Conservation (phyloP, 768 basidiomycete species). For the Mycena pura region DNA sequence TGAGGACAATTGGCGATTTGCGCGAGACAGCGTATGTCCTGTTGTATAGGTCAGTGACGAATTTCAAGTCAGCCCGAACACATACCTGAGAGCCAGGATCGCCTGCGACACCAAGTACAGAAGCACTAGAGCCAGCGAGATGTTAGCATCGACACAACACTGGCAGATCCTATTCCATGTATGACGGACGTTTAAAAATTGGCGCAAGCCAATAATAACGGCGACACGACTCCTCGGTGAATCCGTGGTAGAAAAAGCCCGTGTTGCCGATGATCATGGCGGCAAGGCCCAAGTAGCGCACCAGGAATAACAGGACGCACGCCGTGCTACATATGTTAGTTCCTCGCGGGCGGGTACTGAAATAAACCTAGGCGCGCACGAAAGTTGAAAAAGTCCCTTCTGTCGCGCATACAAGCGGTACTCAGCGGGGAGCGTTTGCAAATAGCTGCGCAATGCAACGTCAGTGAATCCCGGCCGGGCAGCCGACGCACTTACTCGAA, state of each 20-base stretch:
- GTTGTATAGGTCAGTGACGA: neutral
- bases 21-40: constrained; percentile 24
- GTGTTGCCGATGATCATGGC: neutral
- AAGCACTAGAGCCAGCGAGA: neutral
- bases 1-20: constrained; percentile 7
- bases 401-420: neutral
- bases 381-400: neutral
- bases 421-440: no score
- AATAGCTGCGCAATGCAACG: neutral
- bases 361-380: neutral
- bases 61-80: neutral
- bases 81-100: neutral
- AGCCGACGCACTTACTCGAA: neutral
- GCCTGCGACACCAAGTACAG: neutral
- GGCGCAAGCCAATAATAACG: constrained; percentile 2
- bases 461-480: neutral
- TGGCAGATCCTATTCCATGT: neutral
- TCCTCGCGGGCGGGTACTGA: neutral
- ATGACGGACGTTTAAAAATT: neutral
- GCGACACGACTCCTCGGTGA: neutral
- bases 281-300: constrained; percentile 6
- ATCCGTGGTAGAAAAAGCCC: constrained; percentile 17
- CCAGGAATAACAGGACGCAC: constrained; percentile 12
- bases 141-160: neutral
- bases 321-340: neutral